These are phyloP conservation scores for Diplodia corticola DNA, from an alignment of 2,329 filamentous ascomycete genomes.

Conservation along the genomic window DNA sequence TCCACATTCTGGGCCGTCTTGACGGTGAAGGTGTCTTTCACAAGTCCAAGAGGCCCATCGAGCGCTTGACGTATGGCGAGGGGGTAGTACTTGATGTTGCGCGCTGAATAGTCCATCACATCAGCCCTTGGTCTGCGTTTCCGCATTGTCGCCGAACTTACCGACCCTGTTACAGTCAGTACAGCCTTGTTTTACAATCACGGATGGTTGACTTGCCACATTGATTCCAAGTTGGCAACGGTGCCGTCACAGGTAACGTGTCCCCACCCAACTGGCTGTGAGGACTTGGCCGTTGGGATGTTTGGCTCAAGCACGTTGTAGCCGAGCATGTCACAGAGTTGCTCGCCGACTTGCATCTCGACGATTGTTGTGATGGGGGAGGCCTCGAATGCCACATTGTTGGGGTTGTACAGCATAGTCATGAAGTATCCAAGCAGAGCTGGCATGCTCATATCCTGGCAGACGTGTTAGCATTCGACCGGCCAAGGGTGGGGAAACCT, in stretches of 20 bases:
- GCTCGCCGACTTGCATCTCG: conserved; percentile 48
- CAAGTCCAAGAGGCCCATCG: conserved; percentile 32
- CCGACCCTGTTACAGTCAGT: conserved; percentile 21
- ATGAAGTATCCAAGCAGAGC: conserved; percentile 50
- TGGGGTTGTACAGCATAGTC: conserved; percentile 54
- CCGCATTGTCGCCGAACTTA: background rate
- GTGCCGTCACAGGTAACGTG: conserved; percentile 51
- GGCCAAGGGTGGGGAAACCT: no score
- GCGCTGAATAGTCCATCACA: conserved; percentile 32
- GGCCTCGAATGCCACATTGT: conserved; percentile 51
- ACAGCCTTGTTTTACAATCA: background rate
- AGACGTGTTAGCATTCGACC: no score
- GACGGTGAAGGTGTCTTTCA: conserved; percentile 35
- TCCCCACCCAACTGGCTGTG: conserved; percentile 41
- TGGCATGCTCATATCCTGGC: conserved; percentile 43
- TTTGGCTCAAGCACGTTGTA: conserved; percentile 35
- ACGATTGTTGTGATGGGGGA: conserved; percentile 49
- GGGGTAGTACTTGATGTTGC: conserved; percentile 53
- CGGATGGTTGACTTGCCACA: conserved; percentile 38
- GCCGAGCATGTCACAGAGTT: conserved; percentile 50
- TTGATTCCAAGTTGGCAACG: conserved; percentile 52
- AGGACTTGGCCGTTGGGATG: conserved; percentile 28
- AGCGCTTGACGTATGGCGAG: conserved; percentile 41
- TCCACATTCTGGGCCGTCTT: conserved; percentile 33
- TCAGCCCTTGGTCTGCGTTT: background rate